phyloP scores from a whole-genome alignment of 2,329 filamentous ascomycete genomes.

The Biscogniauxia marginata region DNA sequence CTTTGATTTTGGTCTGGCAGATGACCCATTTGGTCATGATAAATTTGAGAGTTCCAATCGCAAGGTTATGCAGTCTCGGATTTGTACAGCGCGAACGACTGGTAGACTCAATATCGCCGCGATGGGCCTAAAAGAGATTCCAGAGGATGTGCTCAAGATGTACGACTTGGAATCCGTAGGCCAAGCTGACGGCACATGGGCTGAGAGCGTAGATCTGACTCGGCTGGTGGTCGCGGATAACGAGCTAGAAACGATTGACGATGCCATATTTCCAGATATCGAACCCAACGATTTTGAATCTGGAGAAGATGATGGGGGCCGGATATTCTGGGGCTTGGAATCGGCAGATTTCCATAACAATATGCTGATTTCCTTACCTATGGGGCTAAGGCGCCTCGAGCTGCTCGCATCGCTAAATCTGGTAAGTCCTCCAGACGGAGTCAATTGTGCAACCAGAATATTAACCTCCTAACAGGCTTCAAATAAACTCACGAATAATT shows the following conservation, averaged over 20 bases:
- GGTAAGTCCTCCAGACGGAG: conserved; percentile 43
- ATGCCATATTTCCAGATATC: conserved; percentile 75
- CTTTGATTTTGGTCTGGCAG: conserved; percentile 58
- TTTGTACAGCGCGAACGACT: conserved; percentile 70
- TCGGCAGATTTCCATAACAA: conserved; percentile 87
- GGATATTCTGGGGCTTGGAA: conserved; percentile 80
- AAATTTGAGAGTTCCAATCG: conserved; percentile 56
- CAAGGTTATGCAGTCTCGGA: conserved; percentile 70
- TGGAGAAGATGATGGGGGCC: conserved; percentile 65
- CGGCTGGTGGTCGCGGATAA: conserved; percentile 88
- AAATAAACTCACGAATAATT: conserved; percentile 73
- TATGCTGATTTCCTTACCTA: conserved; percentile 66
- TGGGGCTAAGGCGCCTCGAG: conserved; percentile 71
- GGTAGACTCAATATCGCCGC: conserved; percentile 88
- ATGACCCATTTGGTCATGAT: conserved; percentile 71
- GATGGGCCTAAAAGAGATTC: conserved; percentile 75
- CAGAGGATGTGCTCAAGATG: conserved; percentile 82
- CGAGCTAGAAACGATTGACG: conserved; percentile 72
- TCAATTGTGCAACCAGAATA: not conserved
- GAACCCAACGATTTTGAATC: conserved; percentile 55
- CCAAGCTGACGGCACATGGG: conserved; percentile 70
- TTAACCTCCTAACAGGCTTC: conserved; percentile 57
- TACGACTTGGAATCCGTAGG: conserved; percentile 74
- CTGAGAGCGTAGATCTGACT: conserved; percentile 84
- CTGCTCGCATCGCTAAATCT: conserved; percentile 80